Evolutionary conservation across 331 rosid species (phyloP), one percentile per base, ranked within the genome.

Genomic region (Quercus tomentella): DNA sequence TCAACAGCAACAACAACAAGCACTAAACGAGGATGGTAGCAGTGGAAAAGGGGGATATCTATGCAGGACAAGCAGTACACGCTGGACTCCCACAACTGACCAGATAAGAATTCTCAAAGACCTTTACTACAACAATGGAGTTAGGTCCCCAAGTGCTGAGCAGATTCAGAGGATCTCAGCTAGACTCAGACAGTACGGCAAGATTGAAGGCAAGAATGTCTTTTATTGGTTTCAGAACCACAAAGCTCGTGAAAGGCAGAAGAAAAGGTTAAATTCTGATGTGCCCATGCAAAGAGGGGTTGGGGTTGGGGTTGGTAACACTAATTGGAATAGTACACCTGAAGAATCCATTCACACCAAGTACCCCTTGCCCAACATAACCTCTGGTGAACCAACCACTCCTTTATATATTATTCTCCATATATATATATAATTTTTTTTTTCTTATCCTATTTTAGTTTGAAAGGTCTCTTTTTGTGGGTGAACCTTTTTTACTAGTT

Each of bases 151-250:
- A 1, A 91, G 87, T 62, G 99, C 97, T 22, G 99, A 96, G 76
- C 99, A 96, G 90, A 93, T 96, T 84, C 99, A 96, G 91, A 89
- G 91, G 82, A 96, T 96, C 91, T 93, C 97, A 73, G 93, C 98
- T 78, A 81, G 94, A 77, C 86, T 96, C 49, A 84, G 97, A 71
- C 96, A 90, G 88, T 96, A 89, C 87, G 99, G 99, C 14, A 93
- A 96, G 92, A 96, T 96, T 41, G 99, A 96, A 82, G 97, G 98
- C 43, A 96, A 96, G 70, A 96, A 96, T 65, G 99, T 96, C 16
- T 96, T 96, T 80, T 96, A 96, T 70, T 96, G 99, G 99, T 96
- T 94, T 79, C 98, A 93, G 82, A 96, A 96, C 86, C 99, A 93
- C 81, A 96, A 93, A 75, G 99, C 99, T 65, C 89, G 99, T 21